Evolutionary conservation across 2,329 filamentous ascomycete species (phyloP).

Genomic region (Sporothrix euskadiensis): DNA sequence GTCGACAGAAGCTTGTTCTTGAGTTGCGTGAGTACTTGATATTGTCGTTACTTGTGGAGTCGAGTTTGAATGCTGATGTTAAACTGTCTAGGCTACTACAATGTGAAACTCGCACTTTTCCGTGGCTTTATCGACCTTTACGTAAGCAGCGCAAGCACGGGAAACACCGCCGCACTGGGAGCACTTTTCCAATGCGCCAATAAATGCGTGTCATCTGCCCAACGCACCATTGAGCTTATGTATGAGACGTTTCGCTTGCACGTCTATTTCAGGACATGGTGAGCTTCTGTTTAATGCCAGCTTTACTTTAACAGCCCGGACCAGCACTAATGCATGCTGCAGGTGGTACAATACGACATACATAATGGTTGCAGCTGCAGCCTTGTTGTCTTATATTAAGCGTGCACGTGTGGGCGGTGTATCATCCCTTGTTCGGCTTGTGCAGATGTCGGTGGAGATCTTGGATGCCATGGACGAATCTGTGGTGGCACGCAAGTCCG

Average conservation of each 20-base stretch:
- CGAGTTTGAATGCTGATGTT: background rate
- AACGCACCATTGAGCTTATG: constrained; percentile 5
- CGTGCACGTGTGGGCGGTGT: background rate
- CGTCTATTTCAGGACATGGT: constrained; percentile 3
- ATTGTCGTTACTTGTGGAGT: too few species aligned
- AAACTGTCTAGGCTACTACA: background rate
- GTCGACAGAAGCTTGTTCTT: background rate
- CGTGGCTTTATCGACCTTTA: background rate
- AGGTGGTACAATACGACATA: constrained; percentile 4
- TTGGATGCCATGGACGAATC: background rate
- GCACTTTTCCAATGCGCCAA: background rate
- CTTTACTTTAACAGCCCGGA: too few species aligned
- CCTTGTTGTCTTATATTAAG: background rate
- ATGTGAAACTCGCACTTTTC: background rate
- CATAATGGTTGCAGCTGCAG: background rate
- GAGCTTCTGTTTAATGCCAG: background rate
- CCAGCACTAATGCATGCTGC: background rate
- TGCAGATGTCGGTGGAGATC: background rate
- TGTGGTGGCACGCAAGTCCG: background rate
- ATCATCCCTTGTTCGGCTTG: background rate
- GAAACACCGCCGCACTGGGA: background rate
- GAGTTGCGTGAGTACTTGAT: background rate
- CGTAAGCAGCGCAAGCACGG: background rate
- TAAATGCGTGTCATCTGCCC: background rate
- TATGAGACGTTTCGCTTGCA: background rate